Percentiles rank a stretch among this genome's conserved stretches.
phyloP scores from a whole-genome alignment of 2,329 filamentous ascomycete genomes.

The Aureobasidium sp. region DNA sequence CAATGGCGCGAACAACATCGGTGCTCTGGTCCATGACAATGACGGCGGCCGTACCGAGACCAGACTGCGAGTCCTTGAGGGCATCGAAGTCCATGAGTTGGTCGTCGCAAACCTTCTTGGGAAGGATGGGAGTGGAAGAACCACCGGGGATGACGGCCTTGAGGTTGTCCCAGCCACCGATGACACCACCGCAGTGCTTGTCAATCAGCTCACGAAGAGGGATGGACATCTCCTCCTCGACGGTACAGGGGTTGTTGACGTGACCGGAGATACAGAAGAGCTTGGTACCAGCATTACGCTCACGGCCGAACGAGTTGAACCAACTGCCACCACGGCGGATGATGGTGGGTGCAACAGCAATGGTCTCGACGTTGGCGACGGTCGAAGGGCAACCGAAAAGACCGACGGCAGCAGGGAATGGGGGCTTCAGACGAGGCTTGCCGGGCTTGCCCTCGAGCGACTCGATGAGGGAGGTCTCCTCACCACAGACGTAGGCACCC shows the following conservation, averaged over 20 bases:
- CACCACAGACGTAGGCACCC: conserved; percentile 95
- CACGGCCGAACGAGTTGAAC: conserved; percentile 90
- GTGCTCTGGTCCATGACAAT: conserved; percentile 99
- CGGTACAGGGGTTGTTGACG: conserved; percentile 96
- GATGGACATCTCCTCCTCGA: conserved; percentile 99
- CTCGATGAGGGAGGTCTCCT: conserved; percentile 97
- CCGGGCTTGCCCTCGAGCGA: conserved; percentile 97
- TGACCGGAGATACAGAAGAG: conserved; percentile 97
- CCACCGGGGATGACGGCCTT: conserved; percentile 92
- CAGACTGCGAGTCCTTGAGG: conserved; percentile 94
- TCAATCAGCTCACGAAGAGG: conserved; percentile 93
- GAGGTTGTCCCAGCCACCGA: conserved; percentile 96
- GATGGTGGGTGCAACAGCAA: conserved; percentile 92
- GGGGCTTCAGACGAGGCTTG: conserved; percentile 97
- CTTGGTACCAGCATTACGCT: conserved; percentile 95
- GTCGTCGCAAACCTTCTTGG: conserved; percentile 81
- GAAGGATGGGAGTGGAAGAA: conserved; percentile 91
- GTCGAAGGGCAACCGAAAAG: conserved; percentile 97
- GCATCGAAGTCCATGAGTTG: conserved; percentile 99
- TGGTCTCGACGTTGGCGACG: conserved; percentile 95
- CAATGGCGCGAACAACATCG: conserved; percentile 90
- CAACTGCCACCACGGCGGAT: conserved; percentile 84
- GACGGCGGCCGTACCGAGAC: conserved; percentile 92
- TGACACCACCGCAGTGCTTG: conserved; percentile 94
- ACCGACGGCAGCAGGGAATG: conserved; percentile 94